Percentiles rank a stretch among this genome's conserved stretches.
These are phyloP conservation scores for Chloromonas sp. DNA, from an alignment of 163 green algal species.

Conservation along the genomic window DNA sequence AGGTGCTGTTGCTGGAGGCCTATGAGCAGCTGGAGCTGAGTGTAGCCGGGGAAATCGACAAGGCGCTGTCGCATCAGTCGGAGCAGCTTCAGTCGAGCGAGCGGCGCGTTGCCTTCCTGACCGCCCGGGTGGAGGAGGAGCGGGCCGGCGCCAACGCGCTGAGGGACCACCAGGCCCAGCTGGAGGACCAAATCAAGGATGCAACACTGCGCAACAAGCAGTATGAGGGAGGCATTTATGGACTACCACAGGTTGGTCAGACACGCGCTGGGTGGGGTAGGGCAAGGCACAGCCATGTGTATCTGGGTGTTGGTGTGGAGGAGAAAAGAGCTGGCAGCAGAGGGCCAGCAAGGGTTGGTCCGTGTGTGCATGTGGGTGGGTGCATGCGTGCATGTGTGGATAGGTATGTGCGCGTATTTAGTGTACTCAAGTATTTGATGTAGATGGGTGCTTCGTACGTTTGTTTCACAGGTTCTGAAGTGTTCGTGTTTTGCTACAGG, in stretches of 20 bases:
- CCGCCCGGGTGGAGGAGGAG: constrained; percentile 40
- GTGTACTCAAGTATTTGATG: too few relatives aligned
- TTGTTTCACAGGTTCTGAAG: too few relatives aligned
- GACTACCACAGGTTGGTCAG: constrained; percentile 45
- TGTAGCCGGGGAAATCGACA: constrained; percentile 52
- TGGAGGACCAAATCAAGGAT: constrained; percentile 45
- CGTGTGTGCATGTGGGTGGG: too few relatives aligned
- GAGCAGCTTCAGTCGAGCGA: constrained; percentile 38
- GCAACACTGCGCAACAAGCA: constrained; percentile 31
- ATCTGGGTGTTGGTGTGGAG: neutral
- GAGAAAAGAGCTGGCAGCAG: too few relatives aligned
- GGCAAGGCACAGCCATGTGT: too few relatives aligned
- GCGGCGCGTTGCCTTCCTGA: constrained; percentile 42
- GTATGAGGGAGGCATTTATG: constrained; percentile 65
- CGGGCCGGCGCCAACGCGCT: constrained; percentile 16
- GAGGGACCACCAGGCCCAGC: constrained; percentile 22
- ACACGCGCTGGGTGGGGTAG: neutral
- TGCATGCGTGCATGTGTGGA: neutral
- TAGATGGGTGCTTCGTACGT: too few relatives aligned
- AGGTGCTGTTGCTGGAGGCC: constrained; percentile 67
- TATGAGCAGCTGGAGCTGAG: constrained; percentile 74
- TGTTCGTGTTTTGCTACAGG: constrained; percentile 24
- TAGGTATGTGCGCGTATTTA: too few relatives aligned
- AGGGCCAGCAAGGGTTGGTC: too few relatives aligned
- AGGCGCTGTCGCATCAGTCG: constrained; percentile 39